Base-by-base conservation (phyloP, 352 stramenopile species). In the Phytophthora sp. region DNA sequence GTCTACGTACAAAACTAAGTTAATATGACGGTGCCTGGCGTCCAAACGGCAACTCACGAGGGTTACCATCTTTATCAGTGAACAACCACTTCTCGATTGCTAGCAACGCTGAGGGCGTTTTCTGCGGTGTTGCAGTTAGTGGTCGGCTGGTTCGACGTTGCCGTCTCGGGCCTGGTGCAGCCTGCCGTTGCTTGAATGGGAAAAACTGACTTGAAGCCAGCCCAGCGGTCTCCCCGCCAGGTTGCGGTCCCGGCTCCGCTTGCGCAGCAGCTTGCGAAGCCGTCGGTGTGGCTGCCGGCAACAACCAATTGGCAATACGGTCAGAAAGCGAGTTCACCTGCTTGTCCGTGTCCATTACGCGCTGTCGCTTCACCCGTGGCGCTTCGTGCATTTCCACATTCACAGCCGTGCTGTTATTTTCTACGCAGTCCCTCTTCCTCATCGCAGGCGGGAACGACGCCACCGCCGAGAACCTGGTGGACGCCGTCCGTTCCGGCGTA, bases 31-130 rank as follows among this genome's bases (percentile, higher is more conserved):
- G 58, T 2, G 66, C 62, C 34, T 75, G 66, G 9, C 50, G 56
- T 50, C 58, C 67, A 39, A 80, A 72, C 30, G 59, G 64, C 31
- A 68, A 35, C 1, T 69, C 63, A 58, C 57, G 66, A 32, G 66
- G 56, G 3, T 74, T 80, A 26, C 70, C 69, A 21, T 80, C 70
- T 23, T 72, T 74, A 15, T 84, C 73, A 0, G 64, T 76, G 45
- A 86, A 89, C 12, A 89, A 53, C 77, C 77, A 88, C 38, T 89
- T 75, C 39, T 87, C 74, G 13, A 89, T 71, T 2, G 68, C 59
- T 60, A 76, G 66, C 7, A 84, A 42, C 1, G 73, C 20, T 6
- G 75, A 72, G 13, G 77, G 55, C 5, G 70, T 62, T 4, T 74
- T 76, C 41, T 70, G 63, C 38, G 45, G 26, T 23, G 53, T 42